Percentiles rank a stretch among this genome's conserved stretches.
Evolutionary conservation across 345 rosid species (phyloP).

Genomic region (Euphorbia tirucalli): DNA sequence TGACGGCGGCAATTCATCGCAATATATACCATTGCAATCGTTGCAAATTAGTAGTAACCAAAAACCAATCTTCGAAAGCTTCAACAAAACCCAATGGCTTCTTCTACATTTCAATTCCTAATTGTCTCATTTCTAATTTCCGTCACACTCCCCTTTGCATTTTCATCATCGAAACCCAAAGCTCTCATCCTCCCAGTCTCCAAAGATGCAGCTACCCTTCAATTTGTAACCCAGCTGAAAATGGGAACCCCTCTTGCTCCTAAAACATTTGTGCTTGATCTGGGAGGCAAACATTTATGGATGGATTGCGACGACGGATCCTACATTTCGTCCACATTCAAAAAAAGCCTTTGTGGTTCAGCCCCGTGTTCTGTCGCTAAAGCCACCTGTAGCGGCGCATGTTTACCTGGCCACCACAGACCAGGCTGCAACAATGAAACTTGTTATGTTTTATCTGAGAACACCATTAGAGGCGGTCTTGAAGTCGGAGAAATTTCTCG

Average conservation of each 20-base stretch:
- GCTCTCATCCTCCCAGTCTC: conserved; percentile 27
- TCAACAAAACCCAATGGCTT: conserved; percentile 2
- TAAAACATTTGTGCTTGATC: conserved; percentile 6
- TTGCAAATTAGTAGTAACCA: no score
- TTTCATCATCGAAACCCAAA: conserved; percentile 18
- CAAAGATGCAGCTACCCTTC: conserved; percentile 27
- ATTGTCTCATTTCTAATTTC: conserved; percentile 7
- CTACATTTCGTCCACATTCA: conserved; percentile 17
- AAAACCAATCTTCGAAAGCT: not conserved
- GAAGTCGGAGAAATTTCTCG: not conserved
- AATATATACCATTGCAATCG: not conserved
- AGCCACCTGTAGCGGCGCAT: conserved; percentile 1
- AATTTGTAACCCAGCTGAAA: conserved; percentile 20
- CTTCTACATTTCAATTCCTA: not conserved
- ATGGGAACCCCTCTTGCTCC: conserved; percentile 21
- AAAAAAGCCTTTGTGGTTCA: conserved; percentile 12
- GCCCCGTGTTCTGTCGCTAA: conserved; percentile 17
- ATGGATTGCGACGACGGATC: conserved; percentile 8
- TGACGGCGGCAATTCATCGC: not conserved
- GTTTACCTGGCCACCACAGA: not conserved
- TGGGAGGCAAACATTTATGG: conserved; percentile 18
- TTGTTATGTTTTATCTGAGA: not conserved
- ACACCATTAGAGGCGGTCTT: not conserved
- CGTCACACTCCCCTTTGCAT: conserved; percentile 1
- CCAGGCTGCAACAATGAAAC: conserved; percentile 20